Conservation (phyloP, 352 stramenopile genomes). For the Phytophthora colocasiae region DNA sequence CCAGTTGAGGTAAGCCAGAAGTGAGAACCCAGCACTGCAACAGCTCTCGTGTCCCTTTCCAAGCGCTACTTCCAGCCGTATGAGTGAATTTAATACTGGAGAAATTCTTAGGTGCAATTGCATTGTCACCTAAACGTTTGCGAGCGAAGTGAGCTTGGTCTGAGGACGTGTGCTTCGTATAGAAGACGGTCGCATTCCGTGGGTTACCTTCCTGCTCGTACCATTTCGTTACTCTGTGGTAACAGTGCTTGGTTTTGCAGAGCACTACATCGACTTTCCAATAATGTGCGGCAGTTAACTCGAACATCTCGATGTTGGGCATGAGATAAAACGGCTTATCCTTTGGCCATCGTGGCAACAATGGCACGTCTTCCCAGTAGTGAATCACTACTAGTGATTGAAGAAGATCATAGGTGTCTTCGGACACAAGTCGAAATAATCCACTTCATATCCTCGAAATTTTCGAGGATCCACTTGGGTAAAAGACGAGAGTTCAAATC, state of each 20-base stretch:
- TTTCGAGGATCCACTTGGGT: slow-evolving; percentile 38
- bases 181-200: slow-evolving; percentile 41
- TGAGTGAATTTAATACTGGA: slow-evolving; percentile 52
- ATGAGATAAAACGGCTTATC: slow-evolving; percentile 57
- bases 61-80: slow-evolving; percentile 51
- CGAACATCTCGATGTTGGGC: slow-evolving; percentile 67
- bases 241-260: slow-evolving; percentile 64
- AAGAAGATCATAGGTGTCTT: slow-evolving; percentile 59
- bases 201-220: slow-evolving; percentile 58
- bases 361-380: slow-evolving; percentile 47
- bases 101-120: slow-evolving; percentile 50
- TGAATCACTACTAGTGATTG: too few species aligned
- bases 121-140: slow-evolving; percentile 20
- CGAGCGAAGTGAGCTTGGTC: slow-evolving; percentile 40
- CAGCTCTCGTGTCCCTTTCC: slow-evolving; percentile 58
- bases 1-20: slow-evolving; percentile 49
- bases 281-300: slow-evolving; percentile 54
- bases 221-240: slow-evolving; percentile 47
- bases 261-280: slow-evolving; percentile 61
- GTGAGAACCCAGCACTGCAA: slow-evolving; percentile 59
- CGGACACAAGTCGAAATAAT: slow-evolving; percentile 69
- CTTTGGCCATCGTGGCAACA: slow-evolving; percentile 27
- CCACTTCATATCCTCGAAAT: slow-evolving; percentile 23
- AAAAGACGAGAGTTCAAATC: slow-evolving; percentile 44
- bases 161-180: slow-evolving; percentile 60